Evolutionary conservation across 2,329 filamentous ascomycete species (phyloP).

Genomic region (Ascochyta koolunga): DNA sequence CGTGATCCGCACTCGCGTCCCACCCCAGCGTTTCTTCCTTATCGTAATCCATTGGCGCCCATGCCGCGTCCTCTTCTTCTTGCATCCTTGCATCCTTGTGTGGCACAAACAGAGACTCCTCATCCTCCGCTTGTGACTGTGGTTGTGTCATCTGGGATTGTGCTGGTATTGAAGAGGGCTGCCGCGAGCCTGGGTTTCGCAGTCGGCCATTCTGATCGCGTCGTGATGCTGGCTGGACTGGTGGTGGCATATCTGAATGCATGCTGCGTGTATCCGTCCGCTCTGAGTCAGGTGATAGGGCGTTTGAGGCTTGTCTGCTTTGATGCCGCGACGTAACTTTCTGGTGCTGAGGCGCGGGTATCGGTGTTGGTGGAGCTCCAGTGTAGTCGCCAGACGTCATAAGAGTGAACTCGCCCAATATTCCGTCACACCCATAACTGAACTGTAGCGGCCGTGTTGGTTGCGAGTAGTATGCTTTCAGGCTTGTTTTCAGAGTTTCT

Average conservation of each 20-base stretch:
- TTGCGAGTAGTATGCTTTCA: slow-evolving; percentile 72
- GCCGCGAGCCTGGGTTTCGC: slow-evolving; percentile 36
- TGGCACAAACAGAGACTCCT: slow-evolving; percentile 74
- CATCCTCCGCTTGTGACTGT: slow-evolving; percentile 57
- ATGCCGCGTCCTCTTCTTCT: slow-evolving; percentile 68
- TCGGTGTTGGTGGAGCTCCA: slow-evolving; percentile 46
- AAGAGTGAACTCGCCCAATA: slow-evolving; percentile 77
- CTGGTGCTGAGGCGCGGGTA: slow-evolving; percentile 47
- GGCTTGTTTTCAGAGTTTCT: slow-evolving; percentile 68
- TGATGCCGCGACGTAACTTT: slow-evolving; percentile 49
- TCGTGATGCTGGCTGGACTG: slow-evolving; percentile 42
- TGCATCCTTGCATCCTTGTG: slow-evolving; percentile 61
- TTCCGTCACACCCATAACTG: slow-evolving; percentile 70
- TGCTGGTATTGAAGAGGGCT: slow-evolving; percentile 20
- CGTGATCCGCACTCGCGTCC: slow-evolving; percentile 69
- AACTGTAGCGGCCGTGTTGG: slow-evolving; percentile 76
- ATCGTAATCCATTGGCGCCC: slow-evolving; percentile 73
- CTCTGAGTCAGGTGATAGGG: slow-evolving; percentile 31
- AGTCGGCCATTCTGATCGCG: slow-evolving; percentile 35
- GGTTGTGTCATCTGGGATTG: slow-evolving; percentile 13
- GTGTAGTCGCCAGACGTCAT: slow-evolving; percentile 76
- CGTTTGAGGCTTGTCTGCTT: slow-evolving; percentile 42
- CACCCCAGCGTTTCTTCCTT: slow-evolving; percentile 74
- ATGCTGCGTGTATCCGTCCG: slow-evolving; percentile 27
- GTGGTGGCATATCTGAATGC: slow-evolving; percentile 53